phyloP scores from a whole-genome alignment of 805 yeast genomes.

The Lipomyces starkeyi region DNA sequence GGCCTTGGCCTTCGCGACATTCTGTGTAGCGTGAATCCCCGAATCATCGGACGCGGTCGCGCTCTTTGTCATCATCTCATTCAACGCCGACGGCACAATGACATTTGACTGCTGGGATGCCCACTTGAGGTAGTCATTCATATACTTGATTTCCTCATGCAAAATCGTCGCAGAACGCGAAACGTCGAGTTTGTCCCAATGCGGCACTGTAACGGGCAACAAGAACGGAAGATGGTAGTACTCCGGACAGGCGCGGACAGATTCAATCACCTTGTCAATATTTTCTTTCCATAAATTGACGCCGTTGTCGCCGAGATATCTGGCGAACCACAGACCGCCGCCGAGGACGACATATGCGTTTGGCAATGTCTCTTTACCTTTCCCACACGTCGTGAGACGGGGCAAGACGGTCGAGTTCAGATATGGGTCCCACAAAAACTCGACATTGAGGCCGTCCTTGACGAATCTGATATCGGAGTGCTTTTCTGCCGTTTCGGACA shows the following conservation, averaged over 20 bases:
- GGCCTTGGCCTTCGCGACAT: slow-evolving; percentile 37
- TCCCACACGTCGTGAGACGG: slow-evolving; percentile 19
- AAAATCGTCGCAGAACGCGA: slow-evolving; percentile 32
- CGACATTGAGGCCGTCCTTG: slow-evolving; percentile 31
- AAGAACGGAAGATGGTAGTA: slow-evolving; percentile 27
- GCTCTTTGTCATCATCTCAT: slow-evolving; percentile 30
- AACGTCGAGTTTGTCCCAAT: slow-evolving; percentile 30
- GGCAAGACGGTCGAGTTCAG: slow-evolving; percentile 30
- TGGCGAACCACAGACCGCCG: slow-evolving; percentile 37
- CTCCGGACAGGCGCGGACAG: slow-evolving; percentile 14
- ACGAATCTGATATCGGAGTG: slow-evolving; percentile 31
- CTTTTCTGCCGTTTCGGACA: slow-evolving; percentile 32
- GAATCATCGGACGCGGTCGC: slow-evolving; percentile 24
- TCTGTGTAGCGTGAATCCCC: slow-evolving; percentile 35
- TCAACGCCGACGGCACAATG: slow-evolving; percentile 36
- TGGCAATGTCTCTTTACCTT: slow-evolving; percentile 13
- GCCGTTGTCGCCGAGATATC: slow-evolving; percentile 35
- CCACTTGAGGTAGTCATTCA: slow-evolving; percentile 36
- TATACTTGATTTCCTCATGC: slow-evolving; percentile 28
- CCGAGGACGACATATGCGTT: slow-evolving; percentile 29
- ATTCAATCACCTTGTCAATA: slow-evolving; percentile 26
- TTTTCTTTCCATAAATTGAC: slow-evolving; percentile 28
- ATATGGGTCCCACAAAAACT: slow-evolving; percentile 39
- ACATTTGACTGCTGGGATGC: slow-evolving; percentile 30
- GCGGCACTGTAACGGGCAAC: slow-evolving; percentile 33